These are phyloP conservation scores for Biancaea sappan DNA, from an alignment of 306 rosid genomes.

Conservation along the genomic window DNA sequence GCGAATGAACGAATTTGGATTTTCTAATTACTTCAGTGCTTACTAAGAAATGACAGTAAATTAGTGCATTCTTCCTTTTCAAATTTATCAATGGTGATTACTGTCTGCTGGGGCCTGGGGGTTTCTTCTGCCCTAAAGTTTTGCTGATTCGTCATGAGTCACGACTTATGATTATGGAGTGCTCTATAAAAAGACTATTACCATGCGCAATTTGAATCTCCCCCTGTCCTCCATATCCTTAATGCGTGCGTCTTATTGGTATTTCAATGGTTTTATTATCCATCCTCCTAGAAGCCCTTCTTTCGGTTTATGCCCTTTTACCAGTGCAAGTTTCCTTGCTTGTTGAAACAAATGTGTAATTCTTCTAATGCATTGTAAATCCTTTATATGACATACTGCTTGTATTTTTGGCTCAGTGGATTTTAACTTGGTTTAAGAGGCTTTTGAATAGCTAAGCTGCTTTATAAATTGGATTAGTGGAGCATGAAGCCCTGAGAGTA, in stretches of 20 bases:
- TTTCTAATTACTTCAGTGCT: background rate
- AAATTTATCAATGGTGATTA: background rate
- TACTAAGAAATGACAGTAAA: background rate
- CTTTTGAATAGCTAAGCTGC: constrained; percentile 19
- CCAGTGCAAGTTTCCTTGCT: constrained; percentile 19
- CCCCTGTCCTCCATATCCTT: background rate
- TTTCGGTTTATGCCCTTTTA: background rate
- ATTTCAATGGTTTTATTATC: background rate
- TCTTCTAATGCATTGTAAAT: constrained; percentile 16
- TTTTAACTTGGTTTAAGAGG: constrained; percentile 28
- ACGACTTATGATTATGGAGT: background rate
- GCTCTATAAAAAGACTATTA: background rate
- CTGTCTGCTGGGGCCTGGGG: no score
- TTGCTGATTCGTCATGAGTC: background rate
- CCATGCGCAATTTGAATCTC: constrained; percentile 9
- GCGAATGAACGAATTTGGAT: background rate
- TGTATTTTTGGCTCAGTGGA: constrained; percentile 30
- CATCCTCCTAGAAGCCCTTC: background rate
- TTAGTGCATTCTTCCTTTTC: background rate
- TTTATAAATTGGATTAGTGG: constrained; percentile 31
- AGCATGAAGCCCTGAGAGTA: constrained; percentile 9
- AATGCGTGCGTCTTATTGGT: background rate
- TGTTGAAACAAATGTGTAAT: background rate
- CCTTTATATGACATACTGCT: background rate
- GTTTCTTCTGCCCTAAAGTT: constrained; percentile 1